Evolutionary conservation across 805 yeast species (phyloP).

Genomic region (Candida maltosa): DNA sequence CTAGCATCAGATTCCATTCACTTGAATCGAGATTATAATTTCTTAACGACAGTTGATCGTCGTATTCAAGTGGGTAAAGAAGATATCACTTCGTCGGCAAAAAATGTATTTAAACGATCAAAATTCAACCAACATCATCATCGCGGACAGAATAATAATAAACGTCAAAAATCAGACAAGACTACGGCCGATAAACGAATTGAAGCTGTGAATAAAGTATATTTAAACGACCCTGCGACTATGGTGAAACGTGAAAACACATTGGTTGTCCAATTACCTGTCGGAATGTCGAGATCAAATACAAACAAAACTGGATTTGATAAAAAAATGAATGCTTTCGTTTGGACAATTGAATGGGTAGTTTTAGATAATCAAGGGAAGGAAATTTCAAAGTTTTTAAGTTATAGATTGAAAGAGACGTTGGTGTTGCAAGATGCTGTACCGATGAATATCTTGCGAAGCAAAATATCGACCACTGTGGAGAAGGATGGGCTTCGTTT

Average conservation of each 20-base stretch:
- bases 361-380: slow-evolving; percentile 29
- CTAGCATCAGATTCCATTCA: slow-evolving; percentile 39
- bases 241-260: slow-evolving; percentile 59
- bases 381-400: slow-evolving; percentile 34
- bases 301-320: slow-evolving; percentile 72
- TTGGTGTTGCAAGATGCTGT: slow-evolving; percentile 32
- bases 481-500: slow-evolving; percentile 23
- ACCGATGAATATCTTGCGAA: slow-evolving; percentile 34
- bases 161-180: slow-evolving; percentile 13
- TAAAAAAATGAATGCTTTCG: slow-evolving; percentile 53
- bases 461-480: slow-evolving; percentile 7
- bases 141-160: slow-evolving; percentile 10
- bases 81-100: slow-evolving; percentile 43
- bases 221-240: slow-evolving; percentile 23
- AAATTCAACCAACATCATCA: slow-evolving; percentile 7
- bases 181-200: slow-evolving; percentile 20
- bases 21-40: slow-evolving; percentile 82
- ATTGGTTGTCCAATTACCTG: slow-evolving; percentile 57
- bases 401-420: slow-evolving; percentile 41
- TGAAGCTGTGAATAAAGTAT: slow-evolving; percentile 17
- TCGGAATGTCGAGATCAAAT: slow-evolving; percentile 68
- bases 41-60: slow-evolving; percentile 59
- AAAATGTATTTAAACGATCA: slow-evolving; percentile 37
- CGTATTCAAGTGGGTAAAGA: slow-evolving; percentile 53
- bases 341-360: slow-evolving; percentile 82